phyloP scores from a whole-genome alignment of 1,284 basidiomycete genomes.

The Puccinia brachypodii region DNA sequence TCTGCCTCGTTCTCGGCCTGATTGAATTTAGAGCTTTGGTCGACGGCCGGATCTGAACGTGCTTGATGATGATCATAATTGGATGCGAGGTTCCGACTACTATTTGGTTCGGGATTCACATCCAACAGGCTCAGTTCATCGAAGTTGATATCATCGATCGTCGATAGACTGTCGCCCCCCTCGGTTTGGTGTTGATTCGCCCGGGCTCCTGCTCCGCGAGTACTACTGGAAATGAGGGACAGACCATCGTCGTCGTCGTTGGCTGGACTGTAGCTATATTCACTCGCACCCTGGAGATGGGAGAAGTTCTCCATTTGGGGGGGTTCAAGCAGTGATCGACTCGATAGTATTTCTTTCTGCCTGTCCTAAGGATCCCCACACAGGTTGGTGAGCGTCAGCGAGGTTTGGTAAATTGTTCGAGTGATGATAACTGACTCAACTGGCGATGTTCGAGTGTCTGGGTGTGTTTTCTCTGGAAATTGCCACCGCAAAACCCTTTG shows the following conservation, averaged over 20 bases:
- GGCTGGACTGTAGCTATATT: conserved; percentile 46
- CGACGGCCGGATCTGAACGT: background rate
- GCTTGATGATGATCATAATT: conserved; percentile 23
- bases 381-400: background rate
- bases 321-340: background rate
- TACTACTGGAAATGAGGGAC: conserved; percentile 39
- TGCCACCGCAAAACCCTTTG: too few species aligned
- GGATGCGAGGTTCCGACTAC: background rate
- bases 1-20: conserved; percentile 65
- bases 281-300: conserved; percentile 43
- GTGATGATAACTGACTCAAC: too few species aligned
- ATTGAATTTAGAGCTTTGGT: conserved; percentile 20
- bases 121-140: conserved; percentile 39
- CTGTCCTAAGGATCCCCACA: background rate
- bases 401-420: too few species aligned
- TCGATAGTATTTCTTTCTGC: background rate
- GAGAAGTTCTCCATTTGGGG: conserved; percentile 35
- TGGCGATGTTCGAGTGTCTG: too few species aligned
- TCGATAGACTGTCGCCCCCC: background rate
- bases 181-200: background rate
- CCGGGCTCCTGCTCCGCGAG: background rate
- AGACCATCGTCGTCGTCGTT: conserved; percentile 41
- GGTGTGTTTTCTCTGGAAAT: too few species aligned
- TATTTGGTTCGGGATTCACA: conserved; percentile 25
- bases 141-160: conserved; percentile 45